Percentiles rank a stretch among this genome's conserved stretches.
These are phyloP conservation scores for Diaporthe sp. DNA, from an alignment of 2,329 filamentous ascomycete species.

Conservation along the genomic window DNA sequence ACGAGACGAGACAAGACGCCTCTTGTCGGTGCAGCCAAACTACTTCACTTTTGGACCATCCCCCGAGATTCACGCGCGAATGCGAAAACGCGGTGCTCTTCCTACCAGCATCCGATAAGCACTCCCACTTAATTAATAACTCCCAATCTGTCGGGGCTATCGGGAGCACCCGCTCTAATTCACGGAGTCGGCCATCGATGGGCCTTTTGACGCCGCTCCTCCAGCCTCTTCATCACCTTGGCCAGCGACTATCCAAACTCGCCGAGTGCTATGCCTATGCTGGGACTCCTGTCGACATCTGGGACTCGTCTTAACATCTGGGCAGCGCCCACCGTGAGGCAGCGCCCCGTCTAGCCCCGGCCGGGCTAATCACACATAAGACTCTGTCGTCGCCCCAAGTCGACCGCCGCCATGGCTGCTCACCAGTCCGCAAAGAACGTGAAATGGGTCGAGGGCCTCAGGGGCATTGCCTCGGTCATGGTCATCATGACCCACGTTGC, in stretches of 20 bases:
- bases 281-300: conserved; percentile 2
- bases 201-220: not conserved
- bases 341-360: not conserved
- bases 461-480: conserved; percentile 66
- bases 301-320: conserved; percentile 7
- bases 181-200: not conserved
- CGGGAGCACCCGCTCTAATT: not conserved
- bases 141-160: not conserved
- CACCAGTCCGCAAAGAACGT: conserved; percentile 45
- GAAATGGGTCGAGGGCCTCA: conserved; percentile 57
- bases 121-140: not conserved
- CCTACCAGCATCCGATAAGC: not conserved
- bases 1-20: not conserved
- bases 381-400: not conserved
- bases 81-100: not conserved
- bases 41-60: not conserved
- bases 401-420: conserved; percentile 22
- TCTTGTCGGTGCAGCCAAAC: not conserved
- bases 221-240: not conserved
- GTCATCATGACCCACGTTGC: conserved; percentile 67
- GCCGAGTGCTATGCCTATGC: not conserved
- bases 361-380: not conserved
- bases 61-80: not conserved
- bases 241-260: not conserved
- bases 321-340: conserved; percentile 5